Conservation (phyloP, 352 stramenopile species). For the Vaucheria bursata region DNA sequence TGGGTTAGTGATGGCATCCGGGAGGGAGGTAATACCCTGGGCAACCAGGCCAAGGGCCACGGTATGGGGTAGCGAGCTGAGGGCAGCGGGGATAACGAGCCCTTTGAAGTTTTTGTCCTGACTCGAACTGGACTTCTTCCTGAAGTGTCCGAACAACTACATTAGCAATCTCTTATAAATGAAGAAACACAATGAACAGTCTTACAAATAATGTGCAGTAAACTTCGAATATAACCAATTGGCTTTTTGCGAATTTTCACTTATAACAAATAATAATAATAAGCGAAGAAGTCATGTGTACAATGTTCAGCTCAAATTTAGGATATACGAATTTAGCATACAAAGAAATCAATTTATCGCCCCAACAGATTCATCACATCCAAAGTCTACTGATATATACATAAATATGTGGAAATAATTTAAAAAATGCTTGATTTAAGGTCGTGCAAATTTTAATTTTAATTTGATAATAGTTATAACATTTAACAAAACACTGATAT, state of each 20-base stretch:
- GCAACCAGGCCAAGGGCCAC: not conserved
- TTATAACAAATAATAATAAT: too few relatives aligned
- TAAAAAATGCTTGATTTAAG: too few relatives aligned
- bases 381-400: too few relatives aligned
- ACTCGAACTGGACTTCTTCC: conserved; percentile 37
- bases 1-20: not conserved
- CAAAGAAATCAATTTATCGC: too few relatives aligned
- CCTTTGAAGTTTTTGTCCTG: conserved; percentile 2
- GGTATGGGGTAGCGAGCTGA: not conserved
- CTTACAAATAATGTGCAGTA: not conserved
- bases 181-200: not conserved
- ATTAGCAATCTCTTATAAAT: not conserved
- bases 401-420: too few relatives aligned
- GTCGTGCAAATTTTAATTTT: too few relatives aligned
- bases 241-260: not conserved
- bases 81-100: not conserved
- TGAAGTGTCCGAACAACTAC: not conserved
- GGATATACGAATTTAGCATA: too few relatives aligned
- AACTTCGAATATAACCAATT: not conserved
- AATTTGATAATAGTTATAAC: too few relatives aligned
- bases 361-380: too few relatives aligned
- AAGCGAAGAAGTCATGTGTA: too few relatives aligned
- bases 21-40: not conserved
- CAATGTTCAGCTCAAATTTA: too few relatives aligned
- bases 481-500: too few relatives aligned